Base-by-base conservation (phyloP, 2,329 filamentous ascomycete genomes). In the Cytospora leucostoma region DNA sequence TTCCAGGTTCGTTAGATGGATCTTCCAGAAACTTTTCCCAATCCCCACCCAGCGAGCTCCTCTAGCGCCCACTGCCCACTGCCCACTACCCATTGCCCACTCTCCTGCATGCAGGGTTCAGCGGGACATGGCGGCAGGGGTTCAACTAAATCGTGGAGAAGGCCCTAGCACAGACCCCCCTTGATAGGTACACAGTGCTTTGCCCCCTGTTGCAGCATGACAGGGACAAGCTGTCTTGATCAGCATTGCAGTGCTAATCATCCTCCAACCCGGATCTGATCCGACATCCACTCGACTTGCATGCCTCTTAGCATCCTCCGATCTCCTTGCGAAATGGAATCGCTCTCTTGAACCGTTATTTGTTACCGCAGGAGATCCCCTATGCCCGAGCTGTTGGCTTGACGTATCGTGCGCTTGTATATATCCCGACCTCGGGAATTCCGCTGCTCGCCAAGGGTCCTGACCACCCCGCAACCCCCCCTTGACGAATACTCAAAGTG, bases 11-110 rank as follows among this genome's bases (percentile, higher is more conserved):
- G 6, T 4, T 34, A 5, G n/a, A 27, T 49, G 38, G n/a, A n/a
- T 27, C 21, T 11, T 47, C 58, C n/a, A 60, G 51, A 55, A 61
- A 55, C 58, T 61, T 61, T 61, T 55, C 13, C 47, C 59, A 10
- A 33, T 32, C 44, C 44, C 44, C 44, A 47, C 44, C 44, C 19
- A 10, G 27, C n/a, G 44, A 47, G 44, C 44, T 47, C 21, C 5
- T 47, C 8, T 47, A 47, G 44, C 17, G n/a, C 17, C 44, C 44
- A 47, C 40, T 21, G n/a, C n/a, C n/a, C n/a, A n/a, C n/a, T n/a
- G n/a, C n/a, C n/a, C n/a, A n/a, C n/a, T n/a, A n/a, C n/a, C n/a
- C n/a, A n/a, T n/a, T n/a, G n/a, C 17, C 44, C 44, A 47, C 44
- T 21, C 44, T 21, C 19, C n/a, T 47, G 21, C 21, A 55, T 61